Base-by-base conservation (phyloP, 2,329 filamentous ascomycete genomes). In the Whalleya microplaca region DNA sequence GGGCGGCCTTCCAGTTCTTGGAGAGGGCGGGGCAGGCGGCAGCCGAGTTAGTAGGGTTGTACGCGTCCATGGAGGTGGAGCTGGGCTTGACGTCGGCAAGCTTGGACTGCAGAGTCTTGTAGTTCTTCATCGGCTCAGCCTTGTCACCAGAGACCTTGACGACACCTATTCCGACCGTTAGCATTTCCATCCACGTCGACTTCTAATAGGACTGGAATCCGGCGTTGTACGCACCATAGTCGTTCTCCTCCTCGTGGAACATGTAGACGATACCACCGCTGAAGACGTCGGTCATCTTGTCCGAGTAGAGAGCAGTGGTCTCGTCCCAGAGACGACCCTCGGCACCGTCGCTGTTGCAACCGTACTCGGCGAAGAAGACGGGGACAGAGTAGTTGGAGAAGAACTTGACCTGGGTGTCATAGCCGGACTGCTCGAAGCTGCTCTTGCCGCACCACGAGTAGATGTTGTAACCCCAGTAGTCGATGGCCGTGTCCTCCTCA, bases 401-500 rank as follows among this genome's bases (percentile, higher is more conserved):
- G 72, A 92, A 88, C 67, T 86, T 73, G 62, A 88, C 90, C 69
- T 89, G 84, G 18, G 83, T 81, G 64, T 88, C 81, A 74, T 87
- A 93, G 51, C 88, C 88, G 19, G 90, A 92, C 61, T 80, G 64
- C 16, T 76, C 75, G 77, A 82, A 92, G 61, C 80, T 84, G 61
- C 88, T 91, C 62, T 69, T 64, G 68, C 89, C 90, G 70, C 90
- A 93, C 90, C 90, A 93, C 42, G 90, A 92, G 79, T 93, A 93
- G 77, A 92, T 91, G 80, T 93, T 93, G 84, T 92, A 92, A 48
- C 90, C 90, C 85, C 88, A 93, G 78, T 92, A 92, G 73, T 93
- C 90, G 64, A 92, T 91, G 46, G 85, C 76, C 79, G 61, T 78
- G 0, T 76, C 75, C 10, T 76, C 65, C 53, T 80, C 70, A 49